phyloP scores from a whole-genome alignment of 768 basidiomycete species.

The Tricholoma sp. region DNA sequence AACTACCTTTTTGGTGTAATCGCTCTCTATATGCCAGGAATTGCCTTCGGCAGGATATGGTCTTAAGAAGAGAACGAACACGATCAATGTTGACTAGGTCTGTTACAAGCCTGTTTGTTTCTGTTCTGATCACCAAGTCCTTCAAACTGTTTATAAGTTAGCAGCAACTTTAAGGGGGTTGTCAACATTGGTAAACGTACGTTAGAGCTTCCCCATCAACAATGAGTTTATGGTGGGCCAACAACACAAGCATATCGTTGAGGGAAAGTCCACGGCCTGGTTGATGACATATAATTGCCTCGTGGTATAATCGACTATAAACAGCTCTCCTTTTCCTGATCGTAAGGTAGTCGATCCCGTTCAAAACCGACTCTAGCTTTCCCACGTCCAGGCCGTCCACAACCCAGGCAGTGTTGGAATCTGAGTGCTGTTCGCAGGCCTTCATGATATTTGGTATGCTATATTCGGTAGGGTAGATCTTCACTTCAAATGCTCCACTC shows the following conservation, averaged over 20 bases:
- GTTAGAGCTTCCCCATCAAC: slow-evolving; percentile 83
- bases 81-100: slow-evolving; percentile 84
- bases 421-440: slow-evolving; percentile 35
- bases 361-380: slow-evolving; percentile 54
- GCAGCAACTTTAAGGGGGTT: slow-evolving; percentile 6
- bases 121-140: slow-evolving; percentile 71
- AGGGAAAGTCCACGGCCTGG: slow-evolving; percentile 83
- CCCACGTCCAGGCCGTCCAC: slow-evolving; percentile 56
- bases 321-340: slow-evolving; percentile 64
- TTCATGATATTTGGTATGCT: slow-evolving; percentile 56
- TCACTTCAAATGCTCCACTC: slow-evolving; percentile 82
- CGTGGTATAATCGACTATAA: slow-evolving; percentile 79
- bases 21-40: slow-evolving; percentile 53
- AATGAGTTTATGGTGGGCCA: slow-evolving; percentile 91
- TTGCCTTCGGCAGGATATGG: slow-evolving; percentile 65
- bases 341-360: slow-evolving; percentile 55
- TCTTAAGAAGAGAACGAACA: slow-evolving; percentile 73
- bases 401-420: slow-evolving; percentile 29
- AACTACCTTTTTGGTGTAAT: slow-evolving; percentile 37
- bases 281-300: slow-evolving; percentile 72
- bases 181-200: slow-evolving; percentile 42
- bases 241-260: slow-evolving; percentile 78
- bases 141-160: slow-evolving; percentile 50
- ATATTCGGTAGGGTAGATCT: slow-evolving; percentile 73
- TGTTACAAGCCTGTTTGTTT: slow-evolving; percentile 73